These are phyloP conservation scores for Apiospora marii DNA, from an alignment of 2,329 filamentous ascomycete genomes.

Conservation along the genomic window DNA sequence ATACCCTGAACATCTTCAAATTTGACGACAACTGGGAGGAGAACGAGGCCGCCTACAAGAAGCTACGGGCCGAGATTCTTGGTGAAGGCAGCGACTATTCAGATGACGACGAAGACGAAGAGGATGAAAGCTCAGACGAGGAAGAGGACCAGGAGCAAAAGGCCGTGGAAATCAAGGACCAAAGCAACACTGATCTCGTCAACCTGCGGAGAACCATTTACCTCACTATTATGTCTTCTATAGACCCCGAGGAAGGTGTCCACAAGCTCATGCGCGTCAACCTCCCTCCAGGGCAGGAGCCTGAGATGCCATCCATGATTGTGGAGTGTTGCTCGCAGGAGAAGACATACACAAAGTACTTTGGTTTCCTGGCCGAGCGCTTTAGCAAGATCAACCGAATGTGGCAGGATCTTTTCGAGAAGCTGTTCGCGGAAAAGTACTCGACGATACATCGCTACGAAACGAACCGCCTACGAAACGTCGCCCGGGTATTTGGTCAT, in stretches of 20 bases:
- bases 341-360: slow-evolving; percentile 97
- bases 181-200: slow-evolving; percentile 94
- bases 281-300: slow-evolving; percentile 84
- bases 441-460: slow-evolving; percentile 97
- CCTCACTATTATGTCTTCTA: slow-evolving; percentile 95
- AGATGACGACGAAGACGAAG: slow-evolving; percentile 65
- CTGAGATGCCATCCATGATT: slow-evolving; percentile 94
- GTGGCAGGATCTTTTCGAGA: slow-evolving; percentile 93
- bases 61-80: slow-evolving; percentile 90
- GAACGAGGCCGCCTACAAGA: slow-evolving; percentile 89
- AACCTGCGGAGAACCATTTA: slow-evolving; percentile 95
- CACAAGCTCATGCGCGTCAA: slow-evolving; percentile 97
- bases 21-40: slow-evolving; percentile 89
- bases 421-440: slow-evolving; percentile 91
- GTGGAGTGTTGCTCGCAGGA: slow-evolving; percentile 97
- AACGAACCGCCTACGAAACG: slow-evolving; percentile 93
- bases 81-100: slow-evolving; percentile 91
- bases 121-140: slow-evolving; percentile 73
- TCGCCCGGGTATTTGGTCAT: slow-evolving; percentile 94
- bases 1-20: slow-evolving; percentile 94
- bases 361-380: slow-evolving; percentile 90
- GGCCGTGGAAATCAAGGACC: slow-evolving; percentile 95
- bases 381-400: slow-evolving; percentile 96
- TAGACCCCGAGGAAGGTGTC: slow-evolving; percentile 94
- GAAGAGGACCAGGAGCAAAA: slow-evolving; percentile 81